Conservation (phyloP, 2,329 filamentous ascomycete genomes). For the Ophiostoma piceae region DNA sequence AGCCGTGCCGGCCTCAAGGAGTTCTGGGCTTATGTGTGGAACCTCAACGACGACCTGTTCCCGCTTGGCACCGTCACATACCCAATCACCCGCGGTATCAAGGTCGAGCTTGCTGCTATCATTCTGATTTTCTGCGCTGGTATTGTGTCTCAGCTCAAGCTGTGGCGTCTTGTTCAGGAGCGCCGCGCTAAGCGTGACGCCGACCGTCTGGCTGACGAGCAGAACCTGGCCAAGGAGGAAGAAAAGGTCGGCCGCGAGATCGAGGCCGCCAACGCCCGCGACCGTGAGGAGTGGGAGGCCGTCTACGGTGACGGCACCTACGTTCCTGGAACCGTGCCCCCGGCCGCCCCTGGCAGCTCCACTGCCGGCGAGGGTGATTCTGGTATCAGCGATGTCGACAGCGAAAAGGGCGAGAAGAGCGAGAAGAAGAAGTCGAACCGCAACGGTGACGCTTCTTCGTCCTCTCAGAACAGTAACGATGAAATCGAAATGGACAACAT, state of each 20-base stretch:
- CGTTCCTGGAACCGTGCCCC: background rate
- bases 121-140: constrained; percentile 70
- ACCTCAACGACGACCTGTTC: constrained; percentile 72
- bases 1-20: constrained; percentile 87
- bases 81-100: constrained; percentile 78
- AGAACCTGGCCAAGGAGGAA: constrained; percentile 58
- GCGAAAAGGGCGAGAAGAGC: constrained; percentile 47
- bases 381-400: constrained; percentile 43
- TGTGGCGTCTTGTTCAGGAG: constrained; percentile 76
- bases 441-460: background rate
- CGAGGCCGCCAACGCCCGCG: constrained; percentile 56
- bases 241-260: constrained; percentile 63
- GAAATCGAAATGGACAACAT: constrained; percentile 53
- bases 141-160: constrained; percentile 74
- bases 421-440: constrained; percentile 25
- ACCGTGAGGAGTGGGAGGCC: constrained; percentile 69
- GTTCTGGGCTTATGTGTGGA: constrained; percentile 93
- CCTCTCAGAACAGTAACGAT: background rate
- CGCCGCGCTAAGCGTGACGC: constrained; percentile 50
- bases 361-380: constrained; percentile 41
- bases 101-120: constrained; percentile 74
- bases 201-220: constrained; percentile 46
- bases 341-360: constrained; percentile 27
- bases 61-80: constrained; percentile 72
- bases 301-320: constrained; percentile 59